Conservation (phyloP, 805 yeast genomes). For the Nematodospora valgi region DNA sequence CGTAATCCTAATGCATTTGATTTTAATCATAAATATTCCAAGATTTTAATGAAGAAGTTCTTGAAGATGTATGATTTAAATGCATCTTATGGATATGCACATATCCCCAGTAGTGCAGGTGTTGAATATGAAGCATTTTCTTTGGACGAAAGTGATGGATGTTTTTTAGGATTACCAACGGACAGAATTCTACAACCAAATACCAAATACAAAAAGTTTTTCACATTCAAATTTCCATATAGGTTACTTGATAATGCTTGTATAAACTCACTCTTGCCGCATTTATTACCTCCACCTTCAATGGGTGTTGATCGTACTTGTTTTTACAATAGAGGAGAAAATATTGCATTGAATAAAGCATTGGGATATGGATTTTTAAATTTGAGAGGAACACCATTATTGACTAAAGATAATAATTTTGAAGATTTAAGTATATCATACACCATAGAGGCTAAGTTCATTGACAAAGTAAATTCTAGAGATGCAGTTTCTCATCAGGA, state of each 20-base stretch:
- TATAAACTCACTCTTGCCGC: constrained; percentile 38
- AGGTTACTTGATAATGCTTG: constrained; percentile 52
- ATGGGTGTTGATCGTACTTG: constrained; percentile 39
- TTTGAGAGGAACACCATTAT: constrained; percentile 51
- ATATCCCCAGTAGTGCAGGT: constrained; percentile 52
- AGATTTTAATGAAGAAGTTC: constrained; percentile 45
- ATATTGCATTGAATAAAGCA: constrained; percentile 32
- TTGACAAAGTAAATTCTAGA: constrained; percentile 40
- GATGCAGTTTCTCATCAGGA: constrained; percentile 32
- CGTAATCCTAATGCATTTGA: constrained; percentile 13
- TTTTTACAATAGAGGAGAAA: constrained; percentile 31
- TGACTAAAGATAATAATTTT: constrained; percentile 43
- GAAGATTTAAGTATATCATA: constrained; percentile 48
- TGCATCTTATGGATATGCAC: constrained; percentile 50
- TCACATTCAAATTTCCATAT: constrained; percentile 56
- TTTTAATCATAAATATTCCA: constrained; percentile 19
- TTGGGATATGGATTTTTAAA: constrained; percentile 55
- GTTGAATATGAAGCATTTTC: constrained; percentile 42
- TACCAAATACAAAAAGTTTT: constrained; percentile 52
- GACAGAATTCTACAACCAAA: constrained; percentile 48
- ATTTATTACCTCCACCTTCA: constrained; percentile 42
- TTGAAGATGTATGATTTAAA: constrained; percentile 58
- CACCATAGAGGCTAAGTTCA: constrained; percentile 51
- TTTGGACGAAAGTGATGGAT: constrained; percentile 44
- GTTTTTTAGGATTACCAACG: constrained; percentile 47